A percentile compares a stretch with the other conserved stretches of the same genome.
These are phyloP conservation scores for Ramalina peruviana DNA, from an alignment of 495 filamentous ascomycete species.

Conservation along the genomic window DNA sequence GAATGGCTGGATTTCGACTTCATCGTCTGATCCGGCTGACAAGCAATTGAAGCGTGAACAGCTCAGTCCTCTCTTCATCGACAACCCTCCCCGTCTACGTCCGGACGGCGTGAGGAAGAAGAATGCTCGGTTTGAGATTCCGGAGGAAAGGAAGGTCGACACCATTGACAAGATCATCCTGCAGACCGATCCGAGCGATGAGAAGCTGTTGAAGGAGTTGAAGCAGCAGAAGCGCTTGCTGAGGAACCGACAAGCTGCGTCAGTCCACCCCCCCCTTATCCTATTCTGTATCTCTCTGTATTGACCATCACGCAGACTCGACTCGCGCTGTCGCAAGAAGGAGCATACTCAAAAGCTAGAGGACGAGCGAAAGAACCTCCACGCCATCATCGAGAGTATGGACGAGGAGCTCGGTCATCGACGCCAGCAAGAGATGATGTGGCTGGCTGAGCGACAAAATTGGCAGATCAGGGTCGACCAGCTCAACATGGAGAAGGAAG, in stretches of 20 bases:
- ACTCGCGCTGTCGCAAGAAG: slow-evolving; percentile 97
- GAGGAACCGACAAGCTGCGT: slow-evolving; percentile 93
- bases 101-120: slow-evolving; percentile 97
- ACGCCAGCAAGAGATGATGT: slow-evolving; percentile 40
- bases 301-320: slow-evolving; percentile 50
- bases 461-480: slow-evolving; percentile 61
- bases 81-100: slow-evolving; percentile 62
- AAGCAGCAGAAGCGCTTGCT: slow-evolving; percentile 96
- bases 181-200: slow-evolving; percentile 55
- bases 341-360: slow-evolving; percentile 94
- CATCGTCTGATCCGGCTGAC: slow-evolving; percentile 42
- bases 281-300: background rate
- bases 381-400: slow-evolving; percentile 54
- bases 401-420: slow-evolving; percentile 59
- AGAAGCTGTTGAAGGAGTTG: slow-evolving; percentile 91
- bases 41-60: slow-evolving; percentile 55
- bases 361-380: slow-evolving; percentile 88
- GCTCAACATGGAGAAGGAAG: slow-evolving; percentile 77
- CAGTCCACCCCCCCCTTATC: slow-evolving; percentile 28
- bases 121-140: slow-evolving; percentile 97
- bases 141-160: slow-evolving; percentile 76
- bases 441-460: slow-evolving; percentile 55
- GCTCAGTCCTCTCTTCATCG: slow-evolving; percentile 59
- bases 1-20: slow-evolving; percentile 47
- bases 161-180: slow-evolving; percentile 93